Evolutionary conservation across 140 eudicot species (phyloP), one percentile per base, ranked within the genome.

Genomic region (Flaveria floridana): DNA sequence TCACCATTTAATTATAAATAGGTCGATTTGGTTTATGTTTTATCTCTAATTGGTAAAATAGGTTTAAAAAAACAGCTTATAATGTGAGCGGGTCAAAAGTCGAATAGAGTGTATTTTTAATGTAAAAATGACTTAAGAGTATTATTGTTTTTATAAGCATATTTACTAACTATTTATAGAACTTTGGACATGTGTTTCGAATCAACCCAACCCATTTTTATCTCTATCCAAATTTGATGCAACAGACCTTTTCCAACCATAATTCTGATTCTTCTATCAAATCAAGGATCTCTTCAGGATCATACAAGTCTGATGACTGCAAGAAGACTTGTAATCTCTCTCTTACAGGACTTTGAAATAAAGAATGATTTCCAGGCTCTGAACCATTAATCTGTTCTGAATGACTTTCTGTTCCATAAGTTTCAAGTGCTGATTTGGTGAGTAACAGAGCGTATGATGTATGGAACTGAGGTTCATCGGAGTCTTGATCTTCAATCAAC

Each of bases 401-500:
- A 14, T 79, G 65, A 70, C 21, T 68, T 65, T 85, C 90, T 28
- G 78, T 56, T 47, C 74, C 90, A 64, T 65, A 76, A 62, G 85
- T 79, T 84, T 86, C 90, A 74, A 88, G 87, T 47, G 97, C 96
- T 42, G 99, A 88, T 69, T 85, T 94, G 7, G 96, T 86, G 56
- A 94, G 97, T 78, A 91, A 84, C 19, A 84, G 87, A 30, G 99
- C 99, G 81, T 94, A 94, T 53, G 85, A 82, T 73, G 96, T 88
- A 84, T 94, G 99, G 73, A 85, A 87, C 73, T 81, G 94, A 75
- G 86, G 73, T 75, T 94, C 99, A 58, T 85, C 92, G 63, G 86
- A 90, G 64, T 84, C 97, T 82, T 94, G 99, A 74, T 94, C 96
- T 80, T 94, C 99, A 75, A 94, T 94, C 89, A 90, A 81, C 99